These are phyloP conservation scores for Vaccinium macrocarpon DNA, from an alignment of 148 eudicot genomes.

Conservation along the genomic window DNA sequence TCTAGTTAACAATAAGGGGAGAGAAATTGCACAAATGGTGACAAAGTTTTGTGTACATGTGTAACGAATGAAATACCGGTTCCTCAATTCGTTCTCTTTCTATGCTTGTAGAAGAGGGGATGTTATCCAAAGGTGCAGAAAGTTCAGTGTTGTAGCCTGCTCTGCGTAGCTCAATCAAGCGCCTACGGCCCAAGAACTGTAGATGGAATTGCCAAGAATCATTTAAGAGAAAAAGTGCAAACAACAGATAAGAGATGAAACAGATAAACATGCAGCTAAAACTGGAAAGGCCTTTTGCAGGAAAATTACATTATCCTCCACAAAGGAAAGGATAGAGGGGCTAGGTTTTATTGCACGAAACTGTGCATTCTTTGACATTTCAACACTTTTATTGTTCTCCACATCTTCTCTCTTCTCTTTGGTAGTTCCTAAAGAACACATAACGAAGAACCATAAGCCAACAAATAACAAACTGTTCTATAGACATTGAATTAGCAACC, in stretches of 20 bases:
- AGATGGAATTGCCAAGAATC: conserved; percentile 18
- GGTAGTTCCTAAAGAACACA: conserved; percentile 41
- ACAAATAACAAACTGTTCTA: not conserved
- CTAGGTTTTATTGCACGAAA: conserved; percentile 93
- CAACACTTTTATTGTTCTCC: conserved; percentile 37
- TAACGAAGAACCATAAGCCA: conserved; percentile 4
- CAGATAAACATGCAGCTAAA: not conserved
- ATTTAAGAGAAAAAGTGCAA: conserved; percentile 8
- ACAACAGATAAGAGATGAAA: not conserved
- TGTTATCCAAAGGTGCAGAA: conserved; percentile 82
- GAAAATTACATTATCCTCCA: conserved; percentile 70
- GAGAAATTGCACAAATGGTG: not conserved
- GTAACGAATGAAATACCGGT: conserved; percentile 43
- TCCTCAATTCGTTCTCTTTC: conserved; percentile 86
- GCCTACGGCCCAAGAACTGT: conserved; percentile 89
- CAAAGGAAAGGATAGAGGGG: conserved; percentile 73
- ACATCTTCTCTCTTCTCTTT: conserved; percentile 38
- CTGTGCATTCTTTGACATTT: conserved; percentile 80
- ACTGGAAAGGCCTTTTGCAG: not conserved
- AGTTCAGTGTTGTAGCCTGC: conserved; percentile 83
- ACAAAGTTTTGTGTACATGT: not conserved
- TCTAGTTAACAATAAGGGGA: not conserved
- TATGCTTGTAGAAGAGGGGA: conserved; percentile 60
- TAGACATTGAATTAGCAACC: not conserved
- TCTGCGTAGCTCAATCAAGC: conserved; percentile 69